Conservation (phyloP, 257 asterid genomes). For the Nicotiana tomentosiformis region DNA sequence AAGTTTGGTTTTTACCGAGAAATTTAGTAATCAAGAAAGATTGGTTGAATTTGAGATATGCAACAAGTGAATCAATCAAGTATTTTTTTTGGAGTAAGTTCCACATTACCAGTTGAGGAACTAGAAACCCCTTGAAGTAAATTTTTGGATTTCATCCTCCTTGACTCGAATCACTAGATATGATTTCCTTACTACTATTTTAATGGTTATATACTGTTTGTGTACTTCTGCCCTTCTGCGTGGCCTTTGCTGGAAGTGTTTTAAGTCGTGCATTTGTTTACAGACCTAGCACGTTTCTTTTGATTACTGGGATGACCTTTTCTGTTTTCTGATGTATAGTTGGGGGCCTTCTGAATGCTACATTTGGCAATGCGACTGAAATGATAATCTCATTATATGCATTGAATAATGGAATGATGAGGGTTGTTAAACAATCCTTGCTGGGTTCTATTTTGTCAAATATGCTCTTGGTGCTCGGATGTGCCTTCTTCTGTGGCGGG, state of each 20-base stretch:
- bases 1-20: not conserved
- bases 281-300: not conserved
- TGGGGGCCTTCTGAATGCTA: conserved; percentile 94
- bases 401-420: conserved; percentile 79
- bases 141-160: not conserved
- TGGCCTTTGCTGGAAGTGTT: not conserved
- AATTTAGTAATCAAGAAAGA: not conserved
- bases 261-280: not conserved
- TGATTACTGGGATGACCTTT: not conserved
- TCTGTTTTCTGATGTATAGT: conserved; percentile 37
- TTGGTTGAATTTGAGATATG: no score
- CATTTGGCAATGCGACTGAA: conserved; percentile 95
- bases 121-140: not conserved
- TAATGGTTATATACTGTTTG: not conserved
- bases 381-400: conserved; percentile 93
- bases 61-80: no score
- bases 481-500: conserved; percentile 95
- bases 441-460: conserved; percentile 96
- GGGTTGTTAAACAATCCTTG: conserved; percentile 87
- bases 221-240: not conserved
- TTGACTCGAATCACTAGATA: not conserved
- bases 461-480: conserved; percentile 95
- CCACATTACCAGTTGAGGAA: no score
- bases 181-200: not conserved
- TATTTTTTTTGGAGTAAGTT: no score